Evolutionary conservation across 495 filamentous ascomycete species (phyloP).

Genomic region (Trichoderma parareesei): DNA sequence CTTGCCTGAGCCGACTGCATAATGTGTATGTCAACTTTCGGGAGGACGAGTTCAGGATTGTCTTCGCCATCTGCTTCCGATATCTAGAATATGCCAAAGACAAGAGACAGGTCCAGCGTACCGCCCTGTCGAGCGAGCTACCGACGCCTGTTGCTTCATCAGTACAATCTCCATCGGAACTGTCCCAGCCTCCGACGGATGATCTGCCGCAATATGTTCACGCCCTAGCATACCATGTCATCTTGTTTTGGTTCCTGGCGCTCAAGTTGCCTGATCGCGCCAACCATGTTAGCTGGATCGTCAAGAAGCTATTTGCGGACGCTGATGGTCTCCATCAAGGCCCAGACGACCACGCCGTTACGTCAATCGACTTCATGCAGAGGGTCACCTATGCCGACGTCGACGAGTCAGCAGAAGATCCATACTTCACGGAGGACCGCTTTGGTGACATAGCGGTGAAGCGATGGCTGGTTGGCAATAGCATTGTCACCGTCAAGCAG

Average conservation of each 20-base stretch:
- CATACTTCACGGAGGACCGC: slow-evolving; percentile 49
- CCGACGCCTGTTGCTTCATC: slow-evolving; percentile 15
- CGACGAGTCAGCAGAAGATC: slow-evolving; percentile 59
- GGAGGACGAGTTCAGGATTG: slow-evolving; percentile 79
- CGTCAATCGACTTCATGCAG: slow-evolving; percentile 95
- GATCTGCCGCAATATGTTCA: slow-evolving; percentile 88
- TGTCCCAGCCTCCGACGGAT: slow-evolving; percentile 34
- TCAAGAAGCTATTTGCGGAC: slow-evolving; percentile 74
- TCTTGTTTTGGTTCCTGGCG: slow-evolving; percentile 93
- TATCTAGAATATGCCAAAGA: slow-evolving; percentile 67
- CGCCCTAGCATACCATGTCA: slow-evolving; percentile 85
- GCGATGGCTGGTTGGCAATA: slow-evolving; percentile 81
- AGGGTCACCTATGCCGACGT: slow-evolving; percentile 79
- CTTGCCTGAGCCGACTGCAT: slow-evolving; percentile 74
- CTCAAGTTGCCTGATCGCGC: slow-evolving; percentile 74
- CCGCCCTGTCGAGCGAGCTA: slow-evolving; percentile 25
- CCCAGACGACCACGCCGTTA: slow-evolving; percentile 85
- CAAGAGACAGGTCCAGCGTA: slow-evolving; percentile 34
- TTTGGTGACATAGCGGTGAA: slow-evolving; percentile 64
- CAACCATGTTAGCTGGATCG: slow-evolving; percentile 83
- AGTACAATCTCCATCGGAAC: background rate
- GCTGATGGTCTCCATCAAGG: slow-evolving; percentile 58
- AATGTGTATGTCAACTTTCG: slow-evolving; percentile 79
- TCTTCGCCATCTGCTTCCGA: slow-evolving; percentile 90
- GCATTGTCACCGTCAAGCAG: slow-evolving; percentile 79